A percentile compares a stretch with the other conserved stretches of the same genome.
phyloP scores from a whole-genome alignment of 805 yeast species.

The Novakomyces olei region DNA sequence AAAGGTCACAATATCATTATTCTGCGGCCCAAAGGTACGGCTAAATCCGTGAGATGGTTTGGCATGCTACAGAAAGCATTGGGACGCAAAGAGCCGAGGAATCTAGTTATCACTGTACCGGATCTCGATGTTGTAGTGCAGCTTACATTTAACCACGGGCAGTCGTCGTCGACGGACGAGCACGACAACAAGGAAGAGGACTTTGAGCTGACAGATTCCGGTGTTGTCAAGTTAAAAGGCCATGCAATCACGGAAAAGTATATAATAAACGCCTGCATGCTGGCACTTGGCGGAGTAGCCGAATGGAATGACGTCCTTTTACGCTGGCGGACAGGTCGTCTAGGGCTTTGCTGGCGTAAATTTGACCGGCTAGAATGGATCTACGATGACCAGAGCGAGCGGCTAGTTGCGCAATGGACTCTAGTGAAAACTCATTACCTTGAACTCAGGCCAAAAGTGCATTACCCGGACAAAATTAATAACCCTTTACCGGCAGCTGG shows the following conservation, averaged over 20 bases:
- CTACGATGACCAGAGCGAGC: constrained; percentile 22
- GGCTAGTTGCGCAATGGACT: constrained; percentile 24
- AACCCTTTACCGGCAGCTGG: constrained; percentile 6
- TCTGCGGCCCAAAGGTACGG: constrained; percentile 31
- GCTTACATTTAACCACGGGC: too few species aligned
- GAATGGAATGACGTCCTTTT: constrained; percentile 6
- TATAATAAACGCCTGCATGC: constrained; percentile 17
- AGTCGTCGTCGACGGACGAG: too few species aligned
- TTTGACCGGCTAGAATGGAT: constrained; percentile 63
- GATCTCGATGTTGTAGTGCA: constrained; percentile 24
- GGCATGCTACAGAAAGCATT: constrained; percentile 30
- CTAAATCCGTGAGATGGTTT: constrained; percentile 41
- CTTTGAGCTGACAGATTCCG: too few species aligned
- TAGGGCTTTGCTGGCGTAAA: constrained; percentile 38
- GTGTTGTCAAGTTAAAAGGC: too few species aligned
- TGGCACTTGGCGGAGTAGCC: constrained; percentile 15
- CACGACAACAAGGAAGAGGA: too few species aligned
- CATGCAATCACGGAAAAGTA: too few species aligned
- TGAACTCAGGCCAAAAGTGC: constrained; percentile 31
- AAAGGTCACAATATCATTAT: too few species aligned
- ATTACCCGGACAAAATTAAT: constrained; percentile 12
- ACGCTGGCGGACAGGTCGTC: constrained; percentile 15
- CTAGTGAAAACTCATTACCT: constrained; percentile 27
- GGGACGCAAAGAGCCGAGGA: constrained; percentile 16
- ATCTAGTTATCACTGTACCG: constrained; percentile 23